Conservation (phyloP, 768 basidiomycete species). For the Boletus subcaerulescens region DNA sequence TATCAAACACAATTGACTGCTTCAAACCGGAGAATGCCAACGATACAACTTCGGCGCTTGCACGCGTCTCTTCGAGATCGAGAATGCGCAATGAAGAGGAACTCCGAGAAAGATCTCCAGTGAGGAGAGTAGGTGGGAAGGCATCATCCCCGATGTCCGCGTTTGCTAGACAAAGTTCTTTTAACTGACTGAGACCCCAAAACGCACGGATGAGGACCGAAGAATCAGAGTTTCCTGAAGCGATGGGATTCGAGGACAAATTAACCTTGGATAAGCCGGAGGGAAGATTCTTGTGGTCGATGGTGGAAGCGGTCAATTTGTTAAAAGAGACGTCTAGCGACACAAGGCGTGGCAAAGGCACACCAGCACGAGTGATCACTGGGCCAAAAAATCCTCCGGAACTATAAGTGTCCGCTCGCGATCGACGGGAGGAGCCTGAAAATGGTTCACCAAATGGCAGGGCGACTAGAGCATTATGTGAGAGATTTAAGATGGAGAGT, state of each 20-base stretch:
- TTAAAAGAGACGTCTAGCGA: conserved; percentile 67
- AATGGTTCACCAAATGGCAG: conserved; percentile 67
- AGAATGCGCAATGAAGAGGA: conserved; percentile 57
- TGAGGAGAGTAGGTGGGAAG: conserved; percentile 38
- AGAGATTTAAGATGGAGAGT: conserved; percentile 63
- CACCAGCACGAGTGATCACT: conserved; percentile 55
- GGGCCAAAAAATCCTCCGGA: conserved; percentile 63
- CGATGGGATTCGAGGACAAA: conserved; percentile 67
- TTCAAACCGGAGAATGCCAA: conserved; percentile 45
- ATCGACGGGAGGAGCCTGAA: conserved; percentile 22
- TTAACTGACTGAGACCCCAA: conserved; percentile 47
- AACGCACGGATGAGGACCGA: conserved; percentile 43
- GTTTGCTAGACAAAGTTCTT: conserved; percentile 53
- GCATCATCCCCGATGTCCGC: conserved; percentile 61
- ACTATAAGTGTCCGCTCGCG: conserved; percentile 27
- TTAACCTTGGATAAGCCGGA: conserved; percentile 53
- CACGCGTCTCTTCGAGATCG: conserved; percentile 66
- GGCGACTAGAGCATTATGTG: conserved; percentile 61
- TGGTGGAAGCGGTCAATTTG: conserved; percentile 49
- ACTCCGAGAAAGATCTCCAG: conserved; percentile 12
- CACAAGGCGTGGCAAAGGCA: conserved; percentile 65
- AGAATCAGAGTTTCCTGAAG: conserved; percentile 29
- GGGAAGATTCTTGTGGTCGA: conserved; percentile 56
- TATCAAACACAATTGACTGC: conserved; percentile 53
- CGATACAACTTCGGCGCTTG: conserved; percentile 45